phyloP scores from a whole-genome alignment of 305 asterid genomes.

The Fraxinus xanthoxyloides region DNA sequence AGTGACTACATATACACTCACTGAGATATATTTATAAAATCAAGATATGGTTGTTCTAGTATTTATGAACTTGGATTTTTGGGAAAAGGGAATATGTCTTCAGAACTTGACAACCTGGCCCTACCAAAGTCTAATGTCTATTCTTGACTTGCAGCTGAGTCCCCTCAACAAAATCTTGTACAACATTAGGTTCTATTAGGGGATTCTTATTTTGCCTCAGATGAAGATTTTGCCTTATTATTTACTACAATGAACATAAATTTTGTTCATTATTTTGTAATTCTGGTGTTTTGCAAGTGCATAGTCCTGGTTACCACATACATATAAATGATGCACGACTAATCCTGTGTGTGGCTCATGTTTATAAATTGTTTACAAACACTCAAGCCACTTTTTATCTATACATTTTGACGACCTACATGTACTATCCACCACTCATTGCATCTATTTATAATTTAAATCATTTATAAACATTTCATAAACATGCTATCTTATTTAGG shows the following conservation, averaged over 20 bases:
- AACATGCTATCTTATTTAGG: neutral
- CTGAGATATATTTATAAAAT: neutral
- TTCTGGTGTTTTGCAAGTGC: neutral
- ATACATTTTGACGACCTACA: neutral
- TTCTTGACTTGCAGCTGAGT: neutral
- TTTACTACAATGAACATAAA: neutral
- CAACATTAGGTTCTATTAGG: neutral
- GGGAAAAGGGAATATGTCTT: neutral
- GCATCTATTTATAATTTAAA: too few species aligned
- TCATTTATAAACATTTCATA: neutral
- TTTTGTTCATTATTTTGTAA: neutral
- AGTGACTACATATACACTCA: neutral
- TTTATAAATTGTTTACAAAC: too few species aligned
- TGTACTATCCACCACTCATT: neutral
- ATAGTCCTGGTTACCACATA: neutral
- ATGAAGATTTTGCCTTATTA: neutral
- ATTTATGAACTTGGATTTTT: neutral
- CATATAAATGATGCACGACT: neutral
- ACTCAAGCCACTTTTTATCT: too few species aligned
- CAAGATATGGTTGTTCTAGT: neutral
- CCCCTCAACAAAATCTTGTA: neutral
- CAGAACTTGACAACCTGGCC: neutral
- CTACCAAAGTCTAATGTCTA: neutral
- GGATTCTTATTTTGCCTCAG: neutral
- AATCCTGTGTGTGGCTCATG: neutral